phyloP scores from a whole-genome alignment of 2,329 filamentous ascomycete genomes.

The Myriosclerotinia curreyana region DNA sequence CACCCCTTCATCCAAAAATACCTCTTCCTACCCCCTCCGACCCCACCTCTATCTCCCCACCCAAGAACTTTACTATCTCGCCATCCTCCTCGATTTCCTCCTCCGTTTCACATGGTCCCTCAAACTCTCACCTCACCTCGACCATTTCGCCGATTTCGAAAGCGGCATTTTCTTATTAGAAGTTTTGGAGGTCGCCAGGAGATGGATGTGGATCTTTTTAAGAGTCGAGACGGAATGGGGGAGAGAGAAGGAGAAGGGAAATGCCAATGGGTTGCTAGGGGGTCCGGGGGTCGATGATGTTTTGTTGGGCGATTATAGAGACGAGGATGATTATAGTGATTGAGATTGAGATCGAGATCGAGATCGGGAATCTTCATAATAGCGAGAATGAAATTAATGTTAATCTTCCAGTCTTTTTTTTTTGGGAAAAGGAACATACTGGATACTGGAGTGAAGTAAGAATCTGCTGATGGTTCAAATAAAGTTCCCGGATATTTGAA shows the following conservation, averaged over 20 bases:
- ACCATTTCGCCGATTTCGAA: conserved; percentile 83
- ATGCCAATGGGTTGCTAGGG: conserved; percentile 41
- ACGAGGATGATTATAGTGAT: conserved; percentile 61
- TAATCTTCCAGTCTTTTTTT: not conserved
- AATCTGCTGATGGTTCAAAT: not conserved
- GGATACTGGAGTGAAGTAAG: not conserved
- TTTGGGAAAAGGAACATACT: not conserved
- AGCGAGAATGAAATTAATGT: not conserved
- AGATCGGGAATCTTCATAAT: not conserved
- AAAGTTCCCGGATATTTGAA: not conserved
- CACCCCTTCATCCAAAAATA: conserved; percentile 41
- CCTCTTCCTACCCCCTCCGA: conserved; percentile 58
- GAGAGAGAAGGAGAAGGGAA: conserved; percentile 45
- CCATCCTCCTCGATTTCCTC: conserved; percentile 73
- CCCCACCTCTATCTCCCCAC: conserved; percentile 69
- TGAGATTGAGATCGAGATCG: not conserved
- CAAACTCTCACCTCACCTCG: conserved; percentile 78
- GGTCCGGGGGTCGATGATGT: conserved; percentile 65
- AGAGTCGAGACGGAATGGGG: conserved; percentile 92
- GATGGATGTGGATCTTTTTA: conserved; percentile 98
- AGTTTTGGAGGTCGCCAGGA: conserved; percentile 77
- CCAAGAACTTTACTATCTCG: conserved; percentile 75
- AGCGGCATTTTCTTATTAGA: conserved; percentile 85
- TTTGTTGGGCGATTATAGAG: conserved; percentile 67
- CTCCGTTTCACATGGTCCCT: conserved; percentile 89